Evolutionary conservation across 768 basidiomycete species (phyloP).

Genomic region (Amanita exitialis): DNA sequence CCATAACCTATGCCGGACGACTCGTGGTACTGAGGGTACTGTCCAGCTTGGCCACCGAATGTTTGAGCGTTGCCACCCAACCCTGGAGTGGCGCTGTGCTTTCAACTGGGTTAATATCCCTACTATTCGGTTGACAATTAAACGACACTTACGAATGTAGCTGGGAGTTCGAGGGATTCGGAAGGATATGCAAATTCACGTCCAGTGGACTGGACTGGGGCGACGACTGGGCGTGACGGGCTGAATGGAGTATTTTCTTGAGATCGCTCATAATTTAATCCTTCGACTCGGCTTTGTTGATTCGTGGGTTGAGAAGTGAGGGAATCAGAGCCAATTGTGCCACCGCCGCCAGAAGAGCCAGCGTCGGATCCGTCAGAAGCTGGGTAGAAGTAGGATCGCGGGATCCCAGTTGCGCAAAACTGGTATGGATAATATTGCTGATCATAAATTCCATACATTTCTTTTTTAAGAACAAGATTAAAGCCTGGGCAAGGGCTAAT

Average conservation of each 20-base stretch:
- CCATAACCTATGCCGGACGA: background rate
- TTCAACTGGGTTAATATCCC: background rate
- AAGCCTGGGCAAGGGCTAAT: conserved; percentile 1
- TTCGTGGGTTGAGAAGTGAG: background rate
- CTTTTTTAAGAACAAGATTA: background rate
- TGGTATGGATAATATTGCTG: background rate
- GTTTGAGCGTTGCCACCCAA: background rate
- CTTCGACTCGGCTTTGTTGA: background rate
- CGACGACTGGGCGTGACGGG: background rate
- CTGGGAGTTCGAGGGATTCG: background rate
- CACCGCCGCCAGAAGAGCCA: conserved; percentile 3
- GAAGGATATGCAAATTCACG: background rate
- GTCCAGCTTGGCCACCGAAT: background rate
- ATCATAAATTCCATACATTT: background rate
- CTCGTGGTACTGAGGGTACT: background rate
- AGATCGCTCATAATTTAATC: background rate
- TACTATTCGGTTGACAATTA: background rate
- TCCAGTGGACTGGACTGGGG: background rate
- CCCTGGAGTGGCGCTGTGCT: conserved; percentile 3
- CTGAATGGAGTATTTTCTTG: conserved; percentile 1
- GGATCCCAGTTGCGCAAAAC: background rate
- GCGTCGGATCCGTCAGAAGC: background rate
- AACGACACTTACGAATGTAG: conserved; percentile 2
- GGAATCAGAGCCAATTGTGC: background rate
- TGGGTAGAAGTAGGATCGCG: background rate